Base-by-base conservation (phyloP, 805 yeast species). In the Barnettozyma californica region DNA sequence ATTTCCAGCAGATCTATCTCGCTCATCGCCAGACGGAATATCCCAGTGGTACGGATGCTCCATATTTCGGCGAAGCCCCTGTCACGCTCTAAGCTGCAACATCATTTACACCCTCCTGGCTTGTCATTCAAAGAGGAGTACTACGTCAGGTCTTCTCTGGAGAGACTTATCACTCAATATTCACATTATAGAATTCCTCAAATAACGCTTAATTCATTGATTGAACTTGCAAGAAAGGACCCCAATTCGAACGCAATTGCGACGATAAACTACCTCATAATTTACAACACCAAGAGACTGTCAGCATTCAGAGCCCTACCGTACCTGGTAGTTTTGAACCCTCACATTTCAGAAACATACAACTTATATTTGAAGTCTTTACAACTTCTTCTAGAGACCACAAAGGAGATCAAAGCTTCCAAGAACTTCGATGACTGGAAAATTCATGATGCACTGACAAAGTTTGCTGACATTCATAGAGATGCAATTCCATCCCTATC, bases 401-500 rank as follows among this genome's bases (percentile, higher is more conserved):
- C 80, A 7, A 57, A 66, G 51, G 77, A 80, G 6, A 49, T 74
- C 14, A 76, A 75, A 43, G 31, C 41, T 2, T 31, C 39, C 3
- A 11, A 33, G 10, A 26, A 46, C 19, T 41, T 44, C 16, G 83
- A 84, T 48, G 35, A 84, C 58, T 64, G 63, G 3, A 57, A 61
- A 40, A 80, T 89, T 53, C 75, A 80, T 13, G 60, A 67, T 6
- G 73, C 81, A 6, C 68, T 92, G 44, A 66, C 70, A 20, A 68
- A 76, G 41, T 82, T 88, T 53, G 77, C 88, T 16, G 84, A 83
- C 49, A 73, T 81, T 36, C 98, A 92, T 63, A 77, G 88, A 14
- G 96, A 94, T 62, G 89, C 95, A 4, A 74, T 94, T 44, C 86
- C 95, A 3, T 75, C 80, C 4, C 68, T 92, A 47, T 87, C 97